Conservation (phyloP, 2,329 filamentous ascomycete species). For the Colletotrichum paranaense region DNA sequence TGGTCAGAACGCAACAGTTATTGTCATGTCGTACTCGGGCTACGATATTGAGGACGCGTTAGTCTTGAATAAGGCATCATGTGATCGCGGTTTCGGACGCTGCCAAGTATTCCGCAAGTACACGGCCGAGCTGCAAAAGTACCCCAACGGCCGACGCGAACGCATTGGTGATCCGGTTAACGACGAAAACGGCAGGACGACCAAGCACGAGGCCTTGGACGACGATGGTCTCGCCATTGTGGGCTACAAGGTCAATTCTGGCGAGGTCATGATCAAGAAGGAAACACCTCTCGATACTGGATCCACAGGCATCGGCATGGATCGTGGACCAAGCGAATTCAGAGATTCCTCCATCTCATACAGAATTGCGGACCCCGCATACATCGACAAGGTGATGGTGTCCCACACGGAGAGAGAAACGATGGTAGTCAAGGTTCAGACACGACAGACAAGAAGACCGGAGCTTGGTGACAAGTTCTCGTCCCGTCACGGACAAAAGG, state of each 20-base stretch:
- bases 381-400: conserved; percentile 97
- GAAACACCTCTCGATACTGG: conserved; percentile 83
- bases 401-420: conserved; percentile 89
- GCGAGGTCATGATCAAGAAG: conserved; percentile 93
- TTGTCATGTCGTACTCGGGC: conserved; percentile 99
- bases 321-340: conserved; percentile 71
- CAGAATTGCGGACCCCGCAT: conserved; percentile 84
- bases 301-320: conserved; percentile 76
- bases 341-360: conserved; percentile 80
- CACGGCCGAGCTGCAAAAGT: conserved; percentile 85
- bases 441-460: conserved; percentile 92
- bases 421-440: conserved; percentile 92
- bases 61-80: conserved; percentile 94
- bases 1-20: conserved; percentile 95
- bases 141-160: conserved; percentile 81
- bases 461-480: conserved; percentile 99
- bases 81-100: conserved; percentile 93
- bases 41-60: conserved; percentile 99
- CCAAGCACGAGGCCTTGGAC: conserved; percentile 80
- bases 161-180: conserved; percentile 69
- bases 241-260: conserved; percentile 80
- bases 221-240: conserved; percentile 90
- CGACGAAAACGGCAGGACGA: conserved; percentile 70
- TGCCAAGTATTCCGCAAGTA: conserved; percentile 99
- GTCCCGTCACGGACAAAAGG: conserved; percentile 97